phyloP scores from a whole-genome alignment of 2,329 filamentous ascomycete species.

The Monilinia fructicola region DNA sequence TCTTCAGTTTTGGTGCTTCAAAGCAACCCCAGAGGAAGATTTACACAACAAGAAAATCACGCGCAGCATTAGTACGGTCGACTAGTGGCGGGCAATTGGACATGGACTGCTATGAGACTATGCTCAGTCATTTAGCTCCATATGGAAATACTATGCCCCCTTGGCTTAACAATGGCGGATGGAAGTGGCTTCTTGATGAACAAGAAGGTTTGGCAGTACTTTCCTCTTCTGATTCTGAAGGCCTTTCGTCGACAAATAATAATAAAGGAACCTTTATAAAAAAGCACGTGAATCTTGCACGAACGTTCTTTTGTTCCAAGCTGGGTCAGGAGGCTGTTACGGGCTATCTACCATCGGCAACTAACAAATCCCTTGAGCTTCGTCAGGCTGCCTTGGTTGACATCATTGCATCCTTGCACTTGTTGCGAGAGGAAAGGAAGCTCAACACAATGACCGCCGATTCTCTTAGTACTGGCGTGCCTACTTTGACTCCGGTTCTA shows the following conservation, averaged over 20 bases:
- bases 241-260: slow-evolving; percentile 37
- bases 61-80: slow-evolving; percentile 46
- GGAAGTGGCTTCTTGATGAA: slow-evolving; percentile 70
- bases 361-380: slow-evolving; percentile 52
- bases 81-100: slow-evolving; percentile 47
- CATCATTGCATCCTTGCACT: slow-evolving; percentile 74
- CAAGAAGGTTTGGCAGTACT: slow-evolving; percentile 42
- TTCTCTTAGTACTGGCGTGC: slow-evolving; percentile 45
- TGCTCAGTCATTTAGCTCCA: slow-evolving; percentile 47
- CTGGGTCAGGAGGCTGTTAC: slow-evolving; percentile 50
- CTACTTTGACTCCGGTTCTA: slow-evolving; percentile 68
- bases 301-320: slow-evolving; percentile 62
- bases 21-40: slow-evolving; percentile 41
- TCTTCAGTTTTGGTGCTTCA: slow-evolving; percentile 55
- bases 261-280: slow-evolving; percentile 56
- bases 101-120: slow-evolving; percentile 48
- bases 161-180: slow-evolving; percentile 63
- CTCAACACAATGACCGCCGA: slow-evolving; percentile 62
- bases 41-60: slow-evolving; percentile 43
- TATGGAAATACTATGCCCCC: slow-evolving; percentile 43
- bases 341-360: slow-evolving; percentile 66
- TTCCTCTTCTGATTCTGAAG: slow-evolving; percentile 26
- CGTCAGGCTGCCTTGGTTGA: slow-evolving; percentile 63
- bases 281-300: slow-evolving; percentile 57
- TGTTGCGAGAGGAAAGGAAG: slow-evolving; percentile 88